Evolutionary conservation across 306 rosid species (phyloP), one percentile per base, ranked within the genome.

Genomic region (Cicer judaicum): DNA sequence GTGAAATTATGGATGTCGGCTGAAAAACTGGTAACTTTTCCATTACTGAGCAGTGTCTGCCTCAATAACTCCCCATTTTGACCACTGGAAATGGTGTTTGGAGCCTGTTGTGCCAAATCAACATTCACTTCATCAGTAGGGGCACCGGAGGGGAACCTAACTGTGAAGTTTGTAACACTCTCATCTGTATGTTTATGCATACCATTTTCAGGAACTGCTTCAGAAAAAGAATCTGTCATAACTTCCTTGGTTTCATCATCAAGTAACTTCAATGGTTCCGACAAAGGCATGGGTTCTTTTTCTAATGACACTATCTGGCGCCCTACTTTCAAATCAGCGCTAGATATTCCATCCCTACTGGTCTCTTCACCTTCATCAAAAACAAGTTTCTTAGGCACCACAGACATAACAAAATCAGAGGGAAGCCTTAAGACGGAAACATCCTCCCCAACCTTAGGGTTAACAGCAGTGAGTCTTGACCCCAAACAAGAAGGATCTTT

Each of bases 351-450:
- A 49, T 80, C 78, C 81, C 73, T 70, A 74, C 80, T 70, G 11
- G 64, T 74, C 10, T 55, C 74, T 64, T 82, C 91, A 4, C 72
- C 70, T 6, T 80, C 81, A 79, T 78, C 92, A 83, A 86, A 86
- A 77, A 84, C 75, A 73, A 83, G 89, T 62, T 91, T 85, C 73
- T 81, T 85, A 67, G 90, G 89, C 76, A 77, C 80, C 80, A 82
- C 78, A 73, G 79, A 67, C 81, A 73, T 78, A 11, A 43, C 75
- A 68, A 52, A 74, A 82, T 79, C 87, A 87, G 88, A 40, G 64
- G 83, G 71, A 11, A 42, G 34, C 81, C 72, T 78, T 21, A 50
- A 64, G 77, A 16, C 68, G 14, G 74, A 79, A 79, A 74, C 85
- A 59, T 85, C 87, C 38, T 49, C 68, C 74, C 72, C 85, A 74